A percentile compares a stretch with the other conserved stretches of the same genome.
These are phyloP conservation scores for Diplodia mutila DNA, from an alignment of 2,329 filamentous ascomycete species.

Conservation along the genomic window DNA sequence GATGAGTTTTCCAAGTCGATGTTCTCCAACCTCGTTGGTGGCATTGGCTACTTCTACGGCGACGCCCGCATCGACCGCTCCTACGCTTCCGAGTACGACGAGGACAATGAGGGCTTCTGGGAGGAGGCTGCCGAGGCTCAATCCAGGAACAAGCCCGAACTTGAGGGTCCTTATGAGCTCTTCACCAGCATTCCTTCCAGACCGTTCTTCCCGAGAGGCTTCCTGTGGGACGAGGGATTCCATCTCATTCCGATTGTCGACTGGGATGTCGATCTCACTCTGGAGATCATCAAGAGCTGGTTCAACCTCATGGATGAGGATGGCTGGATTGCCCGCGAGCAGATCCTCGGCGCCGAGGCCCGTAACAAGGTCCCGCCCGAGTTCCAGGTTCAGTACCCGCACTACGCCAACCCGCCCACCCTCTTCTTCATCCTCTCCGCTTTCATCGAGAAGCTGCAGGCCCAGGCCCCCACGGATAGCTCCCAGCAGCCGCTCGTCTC, in stretches of 20 bases:
- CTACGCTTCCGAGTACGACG: constrained; percentile 89
- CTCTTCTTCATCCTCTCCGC: constrained; percentile 86
- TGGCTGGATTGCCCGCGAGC: constrained; percentile 95
- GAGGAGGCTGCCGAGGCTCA: constrained; percentile 84
- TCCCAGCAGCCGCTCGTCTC: constrained; percentile 45
- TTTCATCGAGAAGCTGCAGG: constrained; percentile 77
- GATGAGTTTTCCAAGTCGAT: constrained; percentile 81
- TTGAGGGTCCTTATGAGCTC: constrained; percentile 83
- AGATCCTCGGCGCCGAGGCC: constrained; percentile 89
- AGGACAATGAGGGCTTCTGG: constrained; percentile 96
- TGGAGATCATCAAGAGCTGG: constrained; percentile 92
- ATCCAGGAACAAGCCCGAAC: constrained; percentile 65
- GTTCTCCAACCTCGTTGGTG: constrained; percentile 91
- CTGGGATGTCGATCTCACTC: constrained; percentile 87
- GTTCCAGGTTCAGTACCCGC: constrained; percentile 94
- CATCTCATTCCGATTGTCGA: constrained; percentile 89
- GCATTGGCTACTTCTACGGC: constrained; percentile 94
- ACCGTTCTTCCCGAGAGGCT: constrained; percentile 94
- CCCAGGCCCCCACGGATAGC: constrained; percentile 38
- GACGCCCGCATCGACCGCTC: constrained; percentile 87
- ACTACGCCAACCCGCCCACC: constrained; percentile 96
- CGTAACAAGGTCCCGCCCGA: constrained; percentile 91
- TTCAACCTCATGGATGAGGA: constrained; percentile 95
- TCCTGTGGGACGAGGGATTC: constrained; percentile 98
- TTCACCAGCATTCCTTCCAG: constrained; percentile 91